Percentiles rank a stretch among this genome's conserved stretches.
These are phyloP conservation scores for Leptographium lundbergii DNA, from an alignment of 2,329 filamentous ascomycete species.

Conservation along the genomic window DNA sequence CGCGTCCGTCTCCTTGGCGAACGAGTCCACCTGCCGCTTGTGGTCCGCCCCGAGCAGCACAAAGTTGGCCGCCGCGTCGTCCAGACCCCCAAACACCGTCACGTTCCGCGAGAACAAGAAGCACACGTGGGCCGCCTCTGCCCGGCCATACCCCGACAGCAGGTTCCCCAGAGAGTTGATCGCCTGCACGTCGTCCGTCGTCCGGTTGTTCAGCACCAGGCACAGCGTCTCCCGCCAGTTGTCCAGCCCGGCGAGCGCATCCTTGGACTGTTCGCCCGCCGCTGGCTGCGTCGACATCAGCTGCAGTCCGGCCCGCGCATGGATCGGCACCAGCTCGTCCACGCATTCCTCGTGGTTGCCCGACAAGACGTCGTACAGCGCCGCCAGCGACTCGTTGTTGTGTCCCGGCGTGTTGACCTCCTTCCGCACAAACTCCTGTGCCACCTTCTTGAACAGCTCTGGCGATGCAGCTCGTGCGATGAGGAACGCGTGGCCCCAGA, in stretches of 20 bases:
- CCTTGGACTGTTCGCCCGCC: conserved; percentile 38
- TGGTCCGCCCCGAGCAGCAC: conserved; percentile 75
- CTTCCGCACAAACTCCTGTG: conserved; percentile 89
- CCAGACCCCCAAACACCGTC: conserved; percentile 65
- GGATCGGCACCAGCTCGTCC: conserved; percentile 87
- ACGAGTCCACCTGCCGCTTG: conserved; percentile 53
- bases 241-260: conserved; percentile 73
- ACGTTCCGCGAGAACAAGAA: conserved; percentile 70
- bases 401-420: conserved; percentile 76
- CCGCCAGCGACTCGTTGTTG: conserved; percentile 77
- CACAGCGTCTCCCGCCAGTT: conserved; percentile 88
- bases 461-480: conserved; percentile 68
- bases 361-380: conserved; percentile 85
- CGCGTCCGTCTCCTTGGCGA: conserved; percentile 69
- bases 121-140: conserved; percentile 88
- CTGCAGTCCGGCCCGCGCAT: conserved; percentile 82
- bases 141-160: conserved; percentile 70
- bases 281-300: conserved; percentile 67
- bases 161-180: conserved; percentile 71
- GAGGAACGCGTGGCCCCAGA: conserved; percentile 95
- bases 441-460: conserved; percentile 82
- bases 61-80: conserved; percentile 67
- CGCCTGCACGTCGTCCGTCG: conserved; percentile 62
- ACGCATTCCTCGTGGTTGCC: conserved; percentile 91
- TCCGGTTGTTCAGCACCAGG: conserved; percentile 80